Conservation (phyloP, 495 filamentous ascomycete species). For the Pyrenula aspistea region DNA sequence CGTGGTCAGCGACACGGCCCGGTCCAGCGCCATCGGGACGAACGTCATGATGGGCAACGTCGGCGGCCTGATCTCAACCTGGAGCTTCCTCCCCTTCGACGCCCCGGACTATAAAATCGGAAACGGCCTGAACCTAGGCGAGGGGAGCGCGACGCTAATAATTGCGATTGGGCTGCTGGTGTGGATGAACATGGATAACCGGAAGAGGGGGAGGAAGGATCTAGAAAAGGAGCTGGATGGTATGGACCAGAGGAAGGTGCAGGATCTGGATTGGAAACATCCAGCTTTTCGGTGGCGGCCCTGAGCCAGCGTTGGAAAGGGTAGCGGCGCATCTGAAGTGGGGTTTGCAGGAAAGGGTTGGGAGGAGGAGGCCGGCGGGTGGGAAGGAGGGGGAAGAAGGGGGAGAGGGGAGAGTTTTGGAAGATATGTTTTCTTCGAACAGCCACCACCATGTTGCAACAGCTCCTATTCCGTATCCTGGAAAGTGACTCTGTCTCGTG, state of each 20-base stretch:
- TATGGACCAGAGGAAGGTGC: conserved; percentile 39
- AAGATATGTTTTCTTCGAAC: too few relatives aligned
- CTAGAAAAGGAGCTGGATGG: conserved; percentile 43
- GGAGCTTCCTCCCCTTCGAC: conserved; percentile 55
- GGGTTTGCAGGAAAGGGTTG: too few relatives aligned
- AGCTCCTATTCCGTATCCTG: too few relatives aligned
- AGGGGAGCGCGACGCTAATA: conserved; percentile 37
- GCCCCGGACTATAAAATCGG: conserved; percentile 59
- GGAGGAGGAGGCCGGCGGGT: too few relatives aligned
- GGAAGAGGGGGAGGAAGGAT: conserved; percentile 38
- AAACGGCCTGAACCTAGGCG: conserved; percentile 62
- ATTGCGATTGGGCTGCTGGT: conserved; percentile 29
- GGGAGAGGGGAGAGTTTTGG: too few relatives aligned
- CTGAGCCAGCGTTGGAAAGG: too few relatives aligned
- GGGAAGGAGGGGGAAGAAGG: too few relatives aligned
- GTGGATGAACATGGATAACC: conserved; percentile 58
- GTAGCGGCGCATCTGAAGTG: too few relatives aligned
- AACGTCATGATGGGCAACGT: conserved; percentile 64
- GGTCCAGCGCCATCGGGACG: conserved; percentile 51
- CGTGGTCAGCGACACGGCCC: conserved; percentile 57
- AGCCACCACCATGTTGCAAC: too few relatives aligned
- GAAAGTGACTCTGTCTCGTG: too few relatives aligned
- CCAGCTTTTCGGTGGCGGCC: conserved; percentile 55
- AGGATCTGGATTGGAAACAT: conserved; percentile 63
- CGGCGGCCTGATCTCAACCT: conserved; percentile 59